These are phyloP conservation scores for Solanum chacoense DNA, from an alignment of 305 asterid species.

Conservation along the genomic window DNA sequence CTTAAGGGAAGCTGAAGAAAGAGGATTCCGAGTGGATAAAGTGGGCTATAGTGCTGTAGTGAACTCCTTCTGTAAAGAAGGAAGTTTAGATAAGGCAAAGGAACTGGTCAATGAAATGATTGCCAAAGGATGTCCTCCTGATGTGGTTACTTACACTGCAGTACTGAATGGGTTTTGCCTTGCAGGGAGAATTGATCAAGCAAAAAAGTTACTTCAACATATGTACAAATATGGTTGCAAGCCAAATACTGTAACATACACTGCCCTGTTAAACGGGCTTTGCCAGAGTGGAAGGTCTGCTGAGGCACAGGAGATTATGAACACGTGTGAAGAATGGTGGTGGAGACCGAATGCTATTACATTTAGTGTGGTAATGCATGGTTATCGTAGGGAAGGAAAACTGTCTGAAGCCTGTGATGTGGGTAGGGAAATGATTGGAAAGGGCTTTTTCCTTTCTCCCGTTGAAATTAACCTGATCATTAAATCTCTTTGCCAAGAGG, in stretches of 20 bases:
- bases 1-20: slow-evolving; percentile 63
- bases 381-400: slow-evolving; percentile 87
- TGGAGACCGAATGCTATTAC: slow-evolving; percentile 81
- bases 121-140: slow-evolving; percentile 64
- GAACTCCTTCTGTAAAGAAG: slow-evolving; percentile 58
- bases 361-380: slow-evolving; percentile 73
- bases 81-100: slow-evolving; percentile 59
- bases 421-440: slow-evolving; percentile 58
- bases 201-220: slow-evolving; percentile 63
- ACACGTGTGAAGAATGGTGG: slow-evolving; percentile 62
- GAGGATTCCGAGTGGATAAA: slow-evolving; percentile 61
- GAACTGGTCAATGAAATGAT: slow-evolving; percentile 70
- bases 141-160: slow-evolving; percentile 90
- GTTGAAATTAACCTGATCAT: slow-evolving; percentile 79
- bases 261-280: slow-evolving; percentile 71
- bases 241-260: slow-evolving; percentile 79
- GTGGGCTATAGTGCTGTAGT: slow-evolving; percentile 67
- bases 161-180: slow-evolving; percentile 66
- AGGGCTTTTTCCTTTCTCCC: slow-evolving; percentile 66
- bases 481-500: slow-evolving; percentile 51
- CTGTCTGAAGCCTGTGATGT: slow-evolving; percentile 60
- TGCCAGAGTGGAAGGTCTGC: slow-evolving; percentile 55
- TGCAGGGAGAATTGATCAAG: slow-evolving; percentile 52
- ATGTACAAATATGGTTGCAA: slow-evolving; percentile 76
- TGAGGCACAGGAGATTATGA: slow-evolving; percentile 85